These are phyloP conservation scores for Diplodia mutila DNA, from an alignment of 2,329 filamentous ascomycete species.

Conservation along the genomic window DNA sequence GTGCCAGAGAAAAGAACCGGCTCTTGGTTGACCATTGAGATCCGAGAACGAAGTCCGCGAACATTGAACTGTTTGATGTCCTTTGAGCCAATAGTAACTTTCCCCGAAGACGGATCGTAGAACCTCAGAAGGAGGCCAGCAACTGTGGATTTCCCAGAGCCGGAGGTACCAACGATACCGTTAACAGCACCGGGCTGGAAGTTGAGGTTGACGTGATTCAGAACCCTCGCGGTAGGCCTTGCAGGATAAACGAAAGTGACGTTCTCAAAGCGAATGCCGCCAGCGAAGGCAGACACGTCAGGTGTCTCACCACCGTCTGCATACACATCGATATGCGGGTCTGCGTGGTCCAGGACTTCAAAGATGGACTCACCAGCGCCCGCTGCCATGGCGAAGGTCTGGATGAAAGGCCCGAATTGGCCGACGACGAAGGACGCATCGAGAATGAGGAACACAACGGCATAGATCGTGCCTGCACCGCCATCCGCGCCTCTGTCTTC, in stretches of 20 bases:
- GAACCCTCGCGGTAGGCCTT: slow-evolving; percentile 45
- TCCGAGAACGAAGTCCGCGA: slow-evolving; percentile 37
- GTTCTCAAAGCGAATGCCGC: slow-evolving; percentile 47
- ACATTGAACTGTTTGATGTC: slow-evolving; percentile 38
- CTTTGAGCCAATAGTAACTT: slow-evolving; percentile 39
- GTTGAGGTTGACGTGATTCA: slow-evolving; percentile 43
- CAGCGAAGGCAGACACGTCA: slow-evolving; percentile 31
- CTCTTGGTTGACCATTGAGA: slow-evolving; percentile 41
- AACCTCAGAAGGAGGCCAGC: slow-evolving; percentile 48
- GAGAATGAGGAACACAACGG: slow-evolving; percentile 66
- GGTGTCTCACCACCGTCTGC: slow-evolving; percentile 35
- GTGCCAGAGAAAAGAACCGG: slow-evolving; percentile 41
- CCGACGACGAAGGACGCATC: slow-evolving; percentile 68
- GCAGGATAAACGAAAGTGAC: slow-evolving; percentile 52
- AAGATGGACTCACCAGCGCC: slow-evolving; percentile 54
- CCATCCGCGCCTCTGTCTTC: slow-evolving; percentile 33
- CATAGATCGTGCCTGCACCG: slow-evolving; percentile 60
- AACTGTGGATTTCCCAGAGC: slow-evolving; percentile 51
- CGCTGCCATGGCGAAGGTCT: slow-evolving; percentile 58
- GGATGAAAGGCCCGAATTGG: slow-evolving; percentile 65
- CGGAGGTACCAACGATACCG: slow-evolving; percentile 51
- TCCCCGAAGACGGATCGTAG: slow-evolving; percentile 42
- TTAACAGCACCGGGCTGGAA: slow-evolving; percentile 48
- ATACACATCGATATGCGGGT: slow-evolving; percentile 45
- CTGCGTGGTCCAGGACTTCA: slow-evolving; percentile 48